Evolutionary conservation across 2,329 filamentous ascomycete species (phyloP).

Genomic region (Aspergillus sp.): DNA sequence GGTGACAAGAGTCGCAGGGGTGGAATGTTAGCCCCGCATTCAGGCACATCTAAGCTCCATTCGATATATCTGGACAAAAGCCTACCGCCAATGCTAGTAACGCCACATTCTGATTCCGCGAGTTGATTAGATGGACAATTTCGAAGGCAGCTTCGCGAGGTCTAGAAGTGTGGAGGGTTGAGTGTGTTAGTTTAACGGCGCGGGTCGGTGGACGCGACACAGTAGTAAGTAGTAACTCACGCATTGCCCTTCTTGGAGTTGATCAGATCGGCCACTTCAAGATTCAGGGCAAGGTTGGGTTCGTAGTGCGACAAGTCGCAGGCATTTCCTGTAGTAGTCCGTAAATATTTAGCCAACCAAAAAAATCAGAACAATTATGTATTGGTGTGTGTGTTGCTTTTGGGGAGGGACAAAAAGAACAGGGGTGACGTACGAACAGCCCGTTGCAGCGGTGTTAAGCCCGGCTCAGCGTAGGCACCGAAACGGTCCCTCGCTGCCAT

Average conservation of each 20-base stretch:
- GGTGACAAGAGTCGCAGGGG: not conserved
- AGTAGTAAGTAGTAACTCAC: slow-evolving; percentile 43
- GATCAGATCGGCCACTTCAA: slow-evolving; percentile 94
- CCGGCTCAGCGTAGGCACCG: slow-evolving; percentile 74
- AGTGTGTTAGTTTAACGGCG: not conserved
- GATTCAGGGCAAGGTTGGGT: slow-evolving; percentile 91
- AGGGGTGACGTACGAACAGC: slow-evolving; percentile 68
- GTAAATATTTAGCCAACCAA: no score
- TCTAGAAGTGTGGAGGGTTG: slow-evolving; percentile 34
- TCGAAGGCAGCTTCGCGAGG: slow-evolving; percentile 91
- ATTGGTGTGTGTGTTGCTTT: not conserved
- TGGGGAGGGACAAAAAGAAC: slow-evolving; percentile 1
- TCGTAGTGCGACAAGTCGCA: slow-evolving; percentile 98
- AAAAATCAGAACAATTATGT: not conserved
- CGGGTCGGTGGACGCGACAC: not conserved
- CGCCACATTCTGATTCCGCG: slow-evolving; percentile 93
- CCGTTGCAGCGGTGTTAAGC: slow-evolving; percentile 84
- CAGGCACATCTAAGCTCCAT: slow-evolving; percentile 16
- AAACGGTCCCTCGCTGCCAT: slow-evolving; percentile 95
- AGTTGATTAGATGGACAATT: slow-evolving; percentile 93
- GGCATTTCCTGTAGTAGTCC: slow-evolving; percentile 66
- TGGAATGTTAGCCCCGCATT: slow-evolving; percentile 19
- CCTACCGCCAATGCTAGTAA: slow-evolving; percentile 76
- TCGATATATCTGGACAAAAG: slow-evolving; percentile 13
- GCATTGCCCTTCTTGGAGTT: slow-evolving; percentile 96